Evolutionary conservation across 805 yeast genomes (phyloP), one percentile per base, ranked within the genome.

Genomic region (Candida ficus): DNA sequence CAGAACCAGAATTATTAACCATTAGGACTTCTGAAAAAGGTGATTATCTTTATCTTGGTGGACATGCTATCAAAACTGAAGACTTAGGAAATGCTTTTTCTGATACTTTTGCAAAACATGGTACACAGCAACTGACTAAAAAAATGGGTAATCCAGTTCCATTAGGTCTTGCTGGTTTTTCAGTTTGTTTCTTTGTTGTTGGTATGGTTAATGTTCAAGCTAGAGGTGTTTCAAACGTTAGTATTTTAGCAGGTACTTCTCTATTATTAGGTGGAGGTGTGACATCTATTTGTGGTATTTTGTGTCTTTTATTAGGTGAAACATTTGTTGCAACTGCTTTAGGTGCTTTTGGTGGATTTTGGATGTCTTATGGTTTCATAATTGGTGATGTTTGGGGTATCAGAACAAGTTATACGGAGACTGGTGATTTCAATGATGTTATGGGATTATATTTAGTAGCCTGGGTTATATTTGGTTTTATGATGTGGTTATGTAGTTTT

Each of bases 281-380:
- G 27, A 75, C 73, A 55, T 53, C 71, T 2, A 59, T 74, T 31
- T 71, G 71, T 27, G 81, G 81, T 5, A 48, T 73, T 12, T 67
- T 76, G 65, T 75, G 76, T 50, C 54, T 75, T 36, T 47, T 67
- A 16, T 53, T 68, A 30, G 78, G 77, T 34, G 75, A 74, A 56
- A 70, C 77, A 2, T 76, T 77, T 68, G 81, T 76, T 20, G 70
- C 69, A 31, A 68, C 76, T 32, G 73, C 76, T 1, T 66, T 76
- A 37, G 57, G 67, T 21, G 66, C 71, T 54, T 76, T 68, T 57
- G 80, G 80, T 17, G 73, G 77, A 1, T 76, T 75, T 53, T 76
- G 78, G 75, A 58, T 71, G 37, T 60, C 73, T 6, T 75, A 64
- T 51, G 72, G 73, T 4, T 67, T 70, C 39, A 60, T 75, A 5